Conservation (phyloP, 192 early-diverging fungal genomes). For the Coemansia brasiliensis region DNA sequence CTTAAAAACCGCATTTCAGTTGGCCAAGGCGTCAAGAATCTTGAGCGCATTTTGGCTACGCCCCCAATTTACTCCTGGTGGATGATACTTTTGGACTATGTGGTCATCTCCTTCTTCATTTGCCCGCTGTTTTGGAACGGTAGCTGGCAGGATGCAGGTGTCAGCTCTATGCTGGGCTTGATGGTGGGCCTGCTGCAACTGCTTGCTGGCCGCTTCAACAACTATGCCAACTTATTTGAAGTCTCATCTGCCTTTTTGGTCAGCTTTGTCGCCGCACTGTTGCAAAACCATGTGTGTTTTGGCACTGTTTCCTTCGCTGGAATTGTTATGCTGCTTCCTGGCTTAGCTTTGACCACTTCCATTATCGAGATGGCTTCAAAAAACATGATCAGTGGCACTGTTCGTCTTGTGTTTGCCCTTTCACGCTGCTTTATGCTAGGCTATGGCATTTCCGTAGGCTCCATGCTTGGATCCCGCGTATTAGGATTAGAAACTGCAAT, state of each 20-base stretch:
- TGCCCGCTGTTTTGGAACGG: constrained; percentile 71
- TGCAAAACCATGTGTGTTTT: constrained; percentile 65
- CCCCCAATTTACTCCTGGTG: constrained; percentile 62
- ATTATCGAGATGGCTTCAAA: constrained; percentile 86
- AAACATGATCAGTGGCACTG: constrained; percentile 85
- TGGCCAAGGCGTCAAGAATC: constrained; percentile 63
- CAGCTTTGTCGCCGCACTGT: constrained; percentile 60
- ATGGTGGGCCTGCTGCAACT: constrained; percentile 65
- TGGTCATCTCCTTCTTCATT: constrained; percentile 59
- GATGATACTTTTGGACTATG: constrained; percentile 60
- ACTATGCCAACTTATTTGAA: constrained; percentile 73
- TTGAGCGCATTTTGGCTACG: constrained; percentile 60
- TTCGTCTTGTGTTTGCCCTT: constrained; percentile 78
- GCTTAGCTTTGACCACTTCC: constrained; percentile 76
- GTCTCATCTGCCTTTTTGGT: constrained; percentile 65
- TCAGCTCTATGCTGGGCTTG: constrained; percentile 55
- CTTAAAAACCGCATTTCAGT: constrained; percentile 63
- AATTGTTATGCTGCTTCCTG: constrained; percentile 66
- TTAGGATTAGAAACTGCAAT: constrained; percentile 46
- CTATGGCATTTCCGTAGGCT: constrained; percentile 70
- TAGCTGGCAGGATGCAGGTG: constrained; percentile 64
- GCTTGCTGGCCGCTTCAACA: constrained; percentile 60
- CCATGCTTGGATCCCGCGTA: constrained; percentile 60
- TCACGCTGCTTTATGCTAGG: constrained; percentile 78
- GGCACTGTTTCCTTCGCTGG: constrained; percentile 62